phyloP scores from a whole-genome alignment of 768 basidiomycete genomes.

The Pisolithus orientalis region DNA sequence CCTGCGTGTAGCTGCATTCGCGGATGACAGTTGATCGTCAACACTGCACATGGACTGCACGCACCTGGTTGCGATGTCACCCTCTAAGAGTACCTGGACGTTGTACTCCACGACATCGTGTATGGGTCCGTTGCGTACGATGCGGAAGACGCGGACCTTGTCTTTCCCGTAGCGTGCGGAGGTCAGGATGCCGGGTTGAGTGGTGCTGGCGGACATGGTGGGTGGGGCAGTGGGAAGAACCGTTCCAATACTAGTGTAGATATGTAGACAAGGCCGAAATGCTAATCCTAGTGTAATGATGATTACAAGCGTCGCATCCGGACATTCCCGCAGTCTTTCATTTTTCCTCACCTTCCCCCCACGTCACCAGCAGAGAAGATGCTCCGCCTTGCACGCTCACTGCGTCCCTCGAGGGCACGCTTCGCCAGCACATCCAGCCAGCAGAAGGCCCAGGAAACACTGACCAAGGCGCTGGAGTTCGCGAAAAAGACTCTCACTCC shows the following conservation, averaged over 20 bases:
- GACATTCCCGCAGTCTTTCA: no score
- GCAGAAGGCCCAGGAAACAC: conserved; percentile 67
- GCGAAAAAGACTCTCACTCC: conserved; percentile 44
- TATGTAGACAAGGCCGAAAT: no score
- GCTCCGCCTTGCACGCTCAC: background rate
- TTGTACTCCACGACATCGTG: conserved; percentile 84
- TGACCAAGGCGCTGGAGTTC: conserved; percentile 49
- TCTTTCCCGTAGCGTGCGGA: conserved; percentile 82
- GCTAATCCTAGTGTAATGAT: no score
- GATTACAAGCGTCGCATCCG: no score
- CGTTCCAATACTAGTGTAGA: no score
- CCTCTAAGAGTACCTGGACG: conserved; percentile 75
- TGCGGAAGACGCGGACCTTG: conserved; percentile 77
- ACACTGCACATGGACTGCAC: conserved; percentile 29
- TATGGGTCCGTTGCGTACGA: conserved; percentile 63
- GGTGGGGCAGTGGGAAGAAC: no score
- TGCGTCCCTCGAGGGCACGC: conserved; percentile 21
- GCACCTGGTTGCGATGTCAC: conserved; percentile 72
- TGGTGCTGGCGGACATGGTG: no score
- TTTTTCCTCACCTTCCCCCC: background rate
- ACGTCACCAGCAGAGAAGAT: background rate
- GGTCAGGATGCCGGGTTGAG: conserved; percentile 26
- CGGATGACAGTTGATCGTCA: background rate
- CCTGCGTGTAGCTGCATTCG: conserved; percentile 65
- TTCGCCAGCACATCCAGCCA: conserved; percentile 39